Percentiles rank a stretch among this genome's conserved stretches.
Evolutionary conservation across 768 basidiomycete species (phyloP).

Genomic region (Floccularia luteovirens): DNA sequence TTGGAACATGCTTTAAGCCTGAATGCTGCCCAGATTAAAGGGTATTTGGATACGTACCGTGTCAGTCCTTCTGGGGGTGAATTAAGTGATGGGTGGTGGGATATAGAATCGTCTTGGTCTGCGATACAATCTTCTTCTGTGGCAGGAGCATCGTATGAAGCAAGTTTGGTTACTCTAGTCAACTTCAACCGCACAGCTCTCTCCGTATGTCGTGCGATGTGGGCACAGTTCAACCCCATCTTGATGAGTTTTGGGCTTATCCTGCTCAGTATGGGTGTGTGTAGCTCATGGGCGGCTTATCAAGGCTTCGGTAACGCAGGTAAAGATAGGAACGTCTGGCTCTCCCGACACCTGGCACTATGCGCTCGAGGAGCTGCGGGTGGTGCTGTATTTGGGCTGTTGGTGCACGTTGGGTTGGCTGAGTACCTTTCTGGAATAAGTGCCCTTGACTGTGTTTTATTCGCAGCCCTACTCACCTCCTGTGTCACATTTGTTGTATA

Average conservation of each 20-base stretch:
- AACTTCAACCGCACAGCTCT: conserved; percentile 59
- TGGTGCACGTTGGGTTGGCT: conserved; percentile 21
- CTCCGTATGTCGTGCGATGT: conserved; percentile 70
- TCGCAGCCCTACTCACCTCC: conserved; percentile 39
- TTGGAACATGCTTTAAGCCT: conserved; percentile 56
- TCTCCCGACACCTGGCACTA: conserved; percentile 19
- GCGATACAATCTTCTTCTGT: conserved; percentile 15
- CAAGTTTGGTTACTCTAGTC: conserved; percentile 28
- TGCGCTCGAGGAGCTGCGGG: conserved; percentile 27
- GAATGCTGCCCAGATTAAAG: conserved; percentile 70
- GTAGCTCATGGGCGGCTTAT: conserved; percentile 52
- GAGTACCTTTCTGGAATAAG: conserved; percentile 37
- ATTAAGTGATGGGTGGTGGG: conserved; percentile 57
- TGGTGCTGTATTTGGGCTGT: conserved; percentile 27
- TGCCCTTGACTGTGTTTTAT: conserved; percentile 40
- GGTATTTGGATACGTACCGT: conserved; percentile 74
- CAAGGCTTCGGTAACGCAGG: conserved; percentile 30
- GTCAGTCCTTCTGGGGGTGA: conserved; percentile 63
- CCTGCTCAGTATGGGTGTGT: conserved; percentile 47
- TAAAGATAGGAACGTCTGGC: conserved; percentile 36
- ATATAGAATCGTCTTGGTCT: conserved; percentile 40
- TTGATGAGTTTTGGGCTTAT: conserved; percentile 70
- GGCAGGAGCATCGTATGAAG: conserved; percentile 18
- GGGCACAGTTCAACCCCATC: conserved; percentile 88
- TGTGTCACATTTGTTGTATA: conserved; percentile 35